Evolutionary conservation across 441 rosid species (phyloP), one percentile per base, ranked within the genome.

Genomic region (Hura crepitans): DNA sequence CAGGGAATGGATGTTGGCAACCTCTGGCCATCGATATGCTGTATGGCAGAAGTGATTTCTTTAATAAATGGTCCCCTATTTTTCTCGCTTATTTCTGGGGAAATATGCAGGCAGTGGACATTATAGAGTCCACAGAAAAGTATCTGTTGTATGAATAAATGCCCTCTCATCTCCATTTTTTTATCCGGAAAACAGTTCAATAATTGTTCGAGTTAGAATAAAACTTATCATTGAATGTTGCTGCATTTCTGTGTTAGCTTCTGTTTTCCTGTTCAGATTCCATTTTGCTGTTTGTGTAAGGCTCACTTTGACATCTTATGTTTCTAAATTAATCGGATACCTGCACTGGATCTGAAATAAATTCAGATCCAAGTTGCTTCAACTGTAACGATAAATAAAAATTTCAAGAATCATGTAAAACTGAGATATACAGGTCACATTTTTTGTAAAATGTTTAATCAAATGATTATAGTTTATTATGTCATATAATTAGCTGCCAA

Each of bases 1-100:
- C 28, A 78, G 62, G 74, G 93, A 89, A 51, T 94, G 98, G 96
- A 81, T 75, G 1, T 72, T 91, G 46, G 91, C 94, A 28, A 82
- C 96, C 42, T 78, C 73, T 27, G 97, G 97, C 72, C 88, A 87
- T 56, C 69, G 87, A 64, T 94, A 86, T 68, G 96, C 97, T 37
- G 89, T 92, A 6, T 90, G 99, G 97, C 83, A 80, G 51, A 89
- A 94, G 84, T 84, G 82, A 81, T 72, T 54, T 18, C 70, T 50
- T 47, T 56, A 22, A 37, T 37, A 31, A 49, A 18, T 30, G n/a
- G 61, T 53, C 20, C 23, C 25, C 30, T 18, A 65, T 70, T 70
- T 27, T 30, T 11, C 5, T 7, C 3, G 7, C 11, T 53, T 51
- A 20, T 39, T 18, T 25, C 18, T 2, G 20, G 10, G 8, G 35